Base-by-base conservation (phyloP, 1,284 basidiomycete species). In the Malassezia equina region DNA sequence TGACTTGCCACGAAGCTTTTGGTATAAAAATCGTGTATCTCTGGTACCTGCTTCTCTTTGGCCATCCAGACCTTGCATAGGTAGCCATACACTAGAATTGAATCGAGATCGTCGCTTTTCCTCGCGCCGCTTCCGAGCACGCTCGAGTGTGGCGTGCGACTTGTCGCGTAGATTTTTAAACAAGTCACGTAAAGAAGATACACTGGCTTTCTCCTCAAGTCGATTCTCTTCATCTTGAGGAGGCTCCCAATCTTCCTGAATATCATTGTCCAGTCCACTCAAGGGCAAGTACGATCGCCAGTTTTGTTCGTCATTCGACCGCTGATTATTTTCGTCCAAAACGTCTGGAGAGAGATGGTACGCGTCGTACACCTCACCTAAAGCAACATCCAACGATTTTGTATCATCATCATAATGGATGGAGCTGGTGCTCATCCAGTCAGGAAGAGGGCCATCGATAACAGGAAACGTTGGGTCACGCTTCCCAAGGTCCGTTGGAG, bases 1-100 rank as follows among this genome's bases (percentile, higher is more conserved):
- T 8, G 88, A 88, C 34, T 83, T 80, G 7, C 91, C 90, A 59
- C 88, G 82, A 43, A 93, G 58, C 19, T 39, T 39, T 15, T 39
- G 36, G 19, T 39, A 21, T 9, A 39, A 5, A 15, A 19, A 19
- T 4, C 36, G 36, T 9, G 36, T 39, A 21, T 39, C 36, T 21
- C 12, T 19, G 7, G 15, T 9, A 21, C 36, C 21, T 19, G 36
- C 11, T 5, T 39, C 36, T 39, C 19, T 13, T 15, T 39, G 36
- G 17, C 9, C 36, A 21, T 39, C 7, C 7, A 39, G 19, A 24
- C 44, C 43, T 32, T 34, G 43, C 52, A 56, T 60, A 24, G 24
- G 54, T 17, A 49, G 44, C 53, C 53, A 55, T 31, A 17, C 45
- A 15, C 24, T 31, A 13, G 33, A 13, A 39, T 11, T 3, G 12